Evolutionary conservation across 305 asterid genomes (phyloP).

Genomic region (Withania somnifera): DNA sequence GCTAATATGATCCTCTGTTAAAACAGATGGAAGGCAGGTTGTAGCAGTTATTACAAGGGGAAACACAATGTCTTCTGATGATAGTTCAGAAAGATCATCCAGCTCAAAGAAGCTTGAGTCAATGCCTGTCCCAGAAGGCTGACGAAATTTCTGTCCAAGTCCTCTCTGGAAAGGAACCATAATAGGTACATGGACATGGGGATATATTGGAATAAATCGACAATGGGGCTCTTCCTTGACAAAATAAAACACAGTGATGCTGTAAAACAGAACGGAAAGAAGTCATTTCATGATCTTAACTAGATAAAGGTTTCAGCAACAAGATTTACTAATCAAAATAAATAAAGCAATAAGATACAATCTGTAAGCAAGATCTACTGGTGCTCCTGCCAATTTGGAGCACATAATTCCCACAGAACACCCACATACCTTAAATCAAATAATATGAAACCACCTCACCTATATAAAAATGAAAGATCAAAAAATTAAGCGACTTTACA

Average conservation of each 20-base stretch:
- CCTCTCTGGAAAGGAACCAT: conserved; percentile 64
- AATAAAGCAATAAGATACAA: neutral
- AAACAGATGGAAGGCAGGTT: conserved; percentile 28
- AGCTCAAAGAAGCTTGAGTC: conserved; percentile 35
- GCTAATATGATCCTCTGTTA: conserved; percentile 23
- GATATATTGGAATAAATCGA: conserved; percentile 39
- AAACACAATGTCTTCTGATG: conserved; percentile 36
- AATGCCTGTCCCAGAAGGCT: conserved; percentile 63
- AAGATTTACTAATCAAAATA: neutral
- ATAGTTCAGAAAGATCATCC: conserved; percentile 36
- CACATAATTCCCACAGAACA: neutral
- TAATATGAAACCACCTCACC: neutral
- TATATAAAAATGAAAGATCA: neutral
- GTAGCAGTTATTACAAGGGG: conserved; percentile 55
- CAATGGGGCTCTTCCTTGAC: conserved; percentile 41
- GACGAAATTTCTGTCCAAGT: conserved; percentile 50
- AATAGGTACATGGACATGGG: conserved; percentile 47
- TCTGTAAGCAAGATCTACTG: neutral
- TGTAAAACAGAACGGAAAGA: conserved; percentile 20
- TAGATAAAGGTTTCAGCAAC: neutral
- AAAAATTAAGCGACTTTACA: neutral
- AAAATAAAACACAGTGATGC: conserved; percentile 58
- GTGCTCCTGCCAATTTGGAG: neutral
- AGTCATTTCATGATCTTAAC: conserved; percentile 6
- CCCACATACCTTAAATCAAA: neutral